These are phyloP conservation scores for Hyaloscypha variabilis DNA, from an alignment of 495 filamentous ascomycete species.

Conservation along the genomic window DNA sequence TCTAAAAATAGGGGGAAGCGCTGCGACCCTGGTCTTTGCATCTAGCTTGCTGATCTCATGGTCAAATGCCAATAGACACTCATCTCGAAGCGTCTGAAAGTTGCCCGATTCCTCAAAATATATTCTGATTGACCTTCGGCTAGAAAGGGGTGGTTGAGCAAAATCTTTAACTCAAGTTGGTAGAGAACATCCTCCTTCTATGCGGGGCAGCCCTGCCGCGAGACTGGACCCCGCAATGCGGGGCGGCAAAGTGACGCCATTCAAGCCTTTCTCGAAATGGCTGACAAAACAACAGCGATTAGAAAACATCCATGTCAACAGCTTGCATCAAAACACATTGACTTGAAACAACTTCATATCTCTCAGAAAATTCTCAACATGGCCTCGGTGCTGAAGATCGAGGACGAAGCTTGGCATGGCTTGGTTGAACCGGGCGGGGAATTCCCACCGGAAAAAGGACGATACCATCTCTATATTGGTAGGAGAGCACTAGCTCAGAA, in stretches of 20 bases:
- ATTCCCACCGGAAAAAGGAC: slow-evolving; percentile 71
- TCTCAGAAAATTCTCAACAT: slow-evolving; percentile 9
- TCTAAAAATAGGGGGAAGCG: too few species aligned
- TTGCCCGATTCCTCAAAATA: too few species aligned
- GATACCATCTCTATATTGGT: slow-evolving; percentile 77
- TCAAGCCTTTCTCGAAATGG: neutral
- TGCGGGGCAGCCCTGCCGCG: too few species aligned
- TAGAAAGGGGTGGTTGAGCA: too few species aligned
- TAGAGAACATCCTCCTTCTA: too few species aligned
- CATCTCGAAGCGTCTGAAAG: too few species aligned
- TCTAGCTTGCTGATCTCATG: too few species aligned
- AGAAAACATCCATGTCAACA: neutral
- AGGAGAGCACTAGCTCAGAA: neutral
- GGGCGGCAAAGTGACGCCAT: neutral
- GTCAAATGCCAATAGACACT: too few species aligned
- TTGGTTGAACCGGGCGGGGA: slow-evolving; percentile 56
- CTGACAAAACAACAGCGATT: neutral
- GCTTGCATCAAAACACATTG: too few species aligned
- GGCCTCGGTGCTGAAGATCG: slow-evolving; percentile 19
- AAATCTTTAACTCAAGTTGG: too few species aligned
- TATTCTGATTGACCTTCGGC: too few species aligned
- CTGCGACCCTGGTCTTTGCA: too few species aligned
- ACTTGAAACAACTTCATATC: neutral
- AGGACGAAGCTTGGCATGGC: slow-evolving; percentile 31
- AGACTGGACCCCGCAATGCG: neutral